Conservation (phyloP, 2,329 filamentous ascomycete species). For the Fonsecaea nubica region DNA sequence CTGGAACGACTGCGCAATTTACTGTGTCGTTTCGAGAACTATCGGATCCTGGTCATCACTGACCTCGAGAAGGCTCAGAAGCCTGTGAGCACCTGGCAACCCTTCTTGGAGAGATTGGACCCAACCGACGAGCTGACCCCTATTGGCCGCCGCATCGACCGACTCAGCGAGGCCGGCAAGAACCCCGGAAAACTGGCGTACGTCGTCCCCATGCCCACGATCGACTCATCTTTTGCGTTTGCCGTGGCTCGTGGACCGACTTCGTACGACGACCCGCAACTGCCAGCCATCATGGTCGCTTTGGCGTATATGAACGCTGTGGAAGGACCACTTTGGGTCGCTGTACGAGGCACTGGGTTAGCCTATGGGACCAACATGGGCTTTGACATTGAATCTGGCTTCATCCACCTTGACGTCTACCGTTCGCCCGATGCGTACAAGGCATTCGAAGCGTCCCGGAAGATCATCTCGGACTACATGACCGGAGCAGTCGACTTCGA, state of each 20-base stretch:
- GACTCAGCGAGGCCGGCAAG: constrained; percentile 77
- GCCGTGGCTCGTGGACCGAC: constrained; percentile 75
- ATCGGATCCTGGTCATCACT: constrained; percentile 82
- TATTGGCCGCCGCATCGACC: constrained; percentile 70
- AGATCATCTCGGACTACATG: constrained; percentile 76
- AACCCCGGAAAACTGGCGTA: constrained; percentile 77
- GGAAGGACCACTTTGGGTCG: constrained; percentile 93
- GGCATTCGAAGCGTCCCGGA: constrained; percentile 78
- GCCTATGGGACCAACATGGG: constrained; percentile 87
- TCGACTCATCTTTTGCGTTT: constrained; percentile 89
- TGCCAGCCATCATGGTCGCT: constrained; percentile 86
- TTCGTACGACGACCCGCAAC: constrained; percentile 75
- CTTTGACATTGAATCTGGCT: constrained; percentile 77
- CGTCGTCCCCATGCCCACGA: constrained; percentile 86
- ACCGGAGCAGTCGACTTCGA: constrained; percentile 76
- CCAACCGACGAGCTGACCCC: constrained; percentile 66
- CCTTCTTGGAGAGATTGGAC: constrained; percentile 62
- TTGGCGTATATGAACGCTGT: constrained; percentile 90
- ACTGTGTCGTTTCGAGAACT: constrained; percentile 83
- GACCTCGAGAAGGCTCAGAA: constrained; percentile 75
- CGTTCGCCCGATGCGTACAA: constrained; percentile 88
- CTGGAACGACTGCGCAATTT: constrained; percentile 77
- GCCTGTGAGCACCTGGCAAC: constrained; percentile 80
- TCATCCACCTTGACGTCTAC: constrained; percentile 84
- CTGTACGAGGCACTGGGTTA: constrained; percentile 88